Percentiles rank a stretch among this genome's conserved stretches.
phyloP scores from a whole-genome alignment of 23 red algal species.

The Gracilaria caudata region DNA sequence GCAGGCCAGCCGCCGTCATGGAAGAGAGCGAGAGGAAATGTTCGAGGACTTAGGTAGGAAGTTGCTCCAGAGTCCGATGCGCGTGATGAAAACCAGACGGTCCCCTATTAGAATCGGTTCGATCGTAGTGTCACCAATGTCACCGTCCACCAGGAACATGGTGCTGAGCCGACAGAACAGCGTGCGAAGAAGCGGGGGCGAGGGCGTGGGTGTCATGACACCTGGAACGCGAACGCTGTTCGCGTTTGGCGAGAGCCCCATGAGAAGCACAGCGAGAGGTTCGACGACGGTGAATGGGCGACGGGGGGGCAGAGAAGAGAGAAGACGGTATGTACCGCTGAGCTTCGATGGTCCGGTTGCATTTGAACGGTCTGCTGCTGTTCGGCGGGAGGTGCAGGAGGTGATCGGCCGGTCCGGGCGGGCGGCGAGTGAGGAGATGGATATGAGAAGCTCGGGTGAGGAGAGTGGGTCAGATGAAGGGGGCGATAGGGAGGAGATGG shows the following conservation, averaged over 20 bases:
- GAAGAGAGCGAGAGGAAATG: not conserved
- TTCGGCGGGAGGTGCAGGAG: conserved; percentile 23
- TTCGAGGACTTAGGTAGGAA: conserved; percentile 37
- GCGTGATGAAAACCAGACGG: not conserved
- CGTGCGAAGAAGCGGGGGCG: not conserved
- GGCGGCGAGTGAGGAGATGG: not conserved
- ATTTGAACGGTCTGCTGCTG: not conserved
- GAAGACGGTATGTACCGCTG: not conserved
- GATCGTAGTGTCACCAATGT: conserved; percentile 53
- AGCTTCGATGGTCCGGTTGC: conserved; percentile 13
- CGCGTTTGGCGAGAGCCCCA: conserved; percentile 72
- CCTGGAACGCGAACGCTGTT: conserved; percentile 55
- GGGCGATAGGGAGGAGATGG: not conserved
- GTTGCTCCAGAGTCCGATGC: conserved; percentile 37
- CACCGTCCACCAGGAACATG: conserved; percentile 13
- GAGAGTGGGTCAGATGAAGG: conserved; percentile 3
- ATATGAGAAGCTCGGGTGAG: not conserved
- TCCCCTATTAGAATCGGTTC: conserved; percentile 41
- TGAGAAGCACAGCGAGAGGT: not conserved
- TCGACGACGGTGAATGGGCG: not conserved
- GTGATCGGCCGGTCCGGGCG: conserved; percentile 10
- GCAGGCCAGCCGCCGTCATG: not conserved
- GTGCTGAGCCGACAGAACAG: not conserved
- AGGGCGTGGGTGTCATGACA: conserved; percentile 39
- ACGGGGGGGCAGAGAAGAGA: not conserved